Evolutionary conservation across 176 grass and related monocot species (phyloP), one percentile per base, ranked within the genome.

Genomic region (Chloris gayana): DNA sequence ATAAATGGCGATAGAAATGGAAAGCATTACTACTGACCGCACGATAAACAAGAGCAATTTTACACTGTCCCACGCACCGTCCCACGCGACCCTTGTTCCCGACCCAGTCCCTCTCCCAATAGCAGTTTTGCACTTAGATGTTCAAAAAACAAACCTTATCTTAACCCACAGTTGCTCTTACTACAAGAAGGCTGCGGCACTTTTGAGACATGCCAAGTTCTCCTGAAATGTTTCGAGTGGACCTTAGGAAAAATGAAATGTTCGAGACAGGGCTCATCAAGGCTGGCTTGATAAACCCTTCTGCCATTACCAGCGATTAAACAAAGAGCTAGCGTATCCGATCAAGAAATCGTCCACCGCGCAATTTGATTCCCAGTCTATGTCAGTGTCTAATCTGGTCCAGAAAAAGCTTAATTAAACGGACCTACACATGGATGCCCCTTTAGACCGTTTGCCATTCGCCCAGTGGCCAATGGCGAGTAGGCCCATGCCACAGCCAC

Each of bases 41-140:
- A 50, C 39, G 51, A 42, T 49, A 33, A 64, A 68, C 72, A 26
- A 33, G 44, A 44, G 15, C 33, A 47, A 50, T 65, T 42, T n/a
- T 77, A 73, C 11, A 15, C 25, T n/a, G n/a, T 34, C 87, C 77
- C 27, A 80, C 5, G 76, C 82, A 80, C 87, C 82, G 82, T 7
- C 81, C 87, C 81, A 85, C 65, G 87, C 38, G 12, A 71, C 44
- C n/a, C 64, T 7, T 76, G 41, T 83, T 60, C 30, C 27, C 33
- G 18, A 37, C 27, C n/a, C 7, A 24, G 8, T 58, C 1, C 12
- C 9, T 19, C 9, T 19, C 33, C 5, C 45, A 33, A 33, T 22
- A 12, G 9, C 79, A 46, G 39, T 2, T 3, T n/a, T 63, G 63
- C 61, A 22, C 54, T 18, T 25, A 24, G 8, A 2, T 11, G 54